Percentiles rank a stretch among this genome's conserved stretches.
These are phyloP conservation scores for Penicillium frequentans DNA, from an alignment of 2,329 filamentous ascomycete genomes.

Conservation along the genomic window DNA sequence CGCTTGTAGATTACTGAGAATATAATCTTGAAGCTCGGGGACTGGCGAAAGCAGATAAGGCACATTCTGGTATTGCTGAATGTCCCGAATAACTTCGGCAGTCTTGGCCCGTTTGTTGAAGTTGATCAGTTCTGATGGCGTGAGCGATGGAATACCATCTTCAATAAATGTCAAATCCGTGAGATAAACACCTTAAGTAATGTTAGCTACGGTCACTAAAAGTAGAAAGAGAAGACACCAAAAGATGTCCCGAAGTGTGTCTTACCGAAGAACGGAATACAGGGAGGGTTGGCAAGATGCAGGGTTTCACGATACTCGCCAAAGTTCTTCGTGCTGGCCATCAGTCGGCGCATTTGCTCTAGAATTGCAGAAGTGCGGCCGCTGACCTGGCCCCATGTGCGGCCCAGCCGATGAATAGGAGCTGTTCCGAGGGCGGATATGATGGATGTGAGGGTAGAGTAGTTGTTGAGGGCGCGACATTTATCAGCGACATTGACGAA, in stretches of 20 bases:
- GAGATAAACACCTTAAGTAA: conserved; percentile 75
- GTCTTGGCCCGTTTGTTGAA: conserved; percentile 98
- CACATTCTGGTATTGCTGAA: conserved; percentile 97
- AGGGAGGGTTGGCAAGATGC: conserved; percentile 90
- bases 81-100: conserved; percentile 95
- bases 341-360: conserved; percentile 89
- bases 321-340: conserved; percentile 98
- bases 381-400: conserved; percentile 93
- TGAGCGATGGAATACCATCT: conserved; percentile 93
- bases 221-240: neutral
- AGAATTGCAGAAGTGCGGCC: conserved; percentile 76
- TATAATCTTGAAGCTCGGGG: conserved; percentile 91
- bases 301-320: conserved; percentile 92
- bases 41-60: conserved; percentile 92
- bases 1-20: conserved; percentile 91
- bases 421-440: conserved; percentile 94
- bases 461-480: conserved; percentile 93
- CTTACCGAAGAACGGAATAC: conserved; percentile 96
- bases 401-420: conserved; percentile 86
- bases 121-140: conserved; percentile 96
- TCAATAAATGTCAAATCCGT: conserved; percentile 98
- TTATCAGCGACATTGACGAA: conserved; percentile 97
- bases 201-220: conserved; percentile 14
- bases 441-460: conserved; percentile 94
- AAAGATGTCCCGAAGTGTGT: neutral